Percentiles rank a stretch among this genome's conserved stretches.
phyloP scores from a whole-genome alignment of 305 asterid genomes.

The Caryopteris hybrid region DNA sequence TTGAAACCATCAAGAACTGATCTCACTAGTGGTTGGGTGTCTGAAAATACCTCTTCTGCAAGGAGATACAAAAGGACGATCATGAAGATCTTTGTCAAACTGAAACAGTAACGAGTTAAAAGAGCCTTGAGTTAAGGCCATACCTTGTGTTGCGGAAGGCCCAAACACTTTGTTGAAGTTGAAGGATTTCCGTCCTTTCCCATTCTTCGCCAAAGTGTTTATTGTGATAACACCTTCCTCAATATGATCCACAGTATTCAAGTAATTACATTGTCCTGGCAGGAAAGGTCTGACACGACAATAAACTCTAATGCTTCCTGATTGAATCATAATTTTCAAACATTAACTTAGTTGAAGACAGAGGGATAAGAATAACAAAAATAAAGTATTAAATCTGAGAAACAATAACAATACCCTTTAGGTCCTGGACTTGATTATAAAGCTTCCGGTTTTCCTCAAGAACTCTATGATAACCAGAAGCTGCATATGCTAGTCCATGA shows the following conservation, averaged over 20 bases:
- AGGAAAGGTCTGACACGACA: constrained; percentile 96
- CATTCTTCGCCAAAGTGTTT: constrained; percentile 56
- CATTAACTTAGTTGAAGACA: constrained; percentile 15
- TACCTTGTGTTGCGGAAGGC: constrained; percentile 92
- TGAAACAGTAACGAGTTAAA: background rate
- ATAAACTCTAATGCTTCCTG: constrained; percentile 96
- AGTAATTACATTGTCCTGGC: constrained; percentile 43
- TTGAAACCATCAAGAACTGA: constrained; percentile 97
- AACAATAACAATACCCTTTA: constrained; percentile 55
- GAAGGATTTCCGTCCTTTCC: constrained; percentile 72
- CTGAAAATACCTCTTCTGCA: constrained; percentile 87
- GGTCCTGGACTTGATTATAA: constrained; percentile 98
- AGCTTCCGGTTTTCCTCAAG: constrained; percentile 96
- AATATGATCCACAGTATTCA: constrained; percentile 68
- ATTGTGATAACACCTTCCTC: constrained; percentile 88
- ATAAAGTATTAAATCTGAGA: background rate
- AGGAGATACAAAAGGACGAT: constrained; percentile 18
- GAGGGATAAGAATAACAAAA: constrained; percentile 8
- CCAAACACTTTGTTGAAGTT: constrained; percentile 93
- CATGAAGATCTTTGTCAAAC: constrained; percentile 5
- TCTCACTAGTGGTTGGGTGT: constrained; percentile 83
- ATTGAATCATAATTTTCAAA: constrained; percentile 16
- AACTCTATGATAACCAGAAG: constrained; percentile 94
- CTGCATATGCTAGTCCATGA: constrained; percentile 92
- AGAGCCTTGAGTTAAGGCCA: background rate